These are phyloP conservation scores for Acer campestre DNA, from an alignment of 345 rosid species.

Conservation along the genomic window DNA sequence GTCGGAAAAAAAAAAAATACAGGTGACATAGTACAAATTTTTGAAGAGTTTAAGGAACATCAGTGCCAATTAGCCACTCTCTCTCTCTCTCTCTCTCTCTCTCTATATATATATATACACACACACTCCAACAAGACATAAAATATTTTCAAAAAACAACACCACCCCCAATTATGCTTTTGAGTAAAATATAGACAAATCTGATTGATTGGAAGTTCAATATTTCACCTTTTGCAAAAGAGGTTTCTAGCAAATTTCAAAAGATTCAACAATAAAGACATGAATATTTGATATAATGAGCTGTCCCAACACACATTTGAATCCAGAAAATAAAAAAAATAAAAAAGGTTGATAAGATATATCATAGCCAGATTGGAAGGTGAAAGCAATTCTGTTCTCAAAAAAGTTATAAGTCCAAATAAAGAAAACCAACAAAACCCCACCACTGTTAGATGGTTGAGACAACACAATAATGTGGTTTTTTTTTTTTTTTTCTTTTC, in stretches of 20 bases:
- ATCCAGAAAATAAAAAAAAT: background rate
- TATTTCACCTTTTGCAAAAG: background rate
- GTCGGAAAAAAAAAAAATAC: too few relatives aligned
- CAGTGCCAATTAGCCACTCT: too few relatives aligned
- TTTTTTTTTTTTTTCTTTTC: background rate
- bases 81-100: too few relatives aligned
- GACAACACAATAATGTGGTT: constrained; percentile 34
- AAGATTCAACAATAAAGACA: background rate
- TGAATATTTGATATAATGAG: background rate
- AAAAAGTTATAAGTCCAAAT: constrained; percentile 19
- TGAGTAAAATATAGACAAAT: too few relatives aligned
- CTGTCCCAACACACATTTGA: background rate
- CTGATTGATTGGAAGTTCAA: too few relatives aligned
- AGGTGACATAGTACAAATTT: too few relatives aligned
- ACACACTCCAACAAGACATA: too few relatives aligned
- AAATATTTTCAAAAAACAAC: background rate
- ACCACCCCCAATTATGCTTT: background rate
- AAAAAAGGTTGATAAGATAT: background rate
- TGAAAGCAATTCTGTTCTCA: constrained; percentile 20
- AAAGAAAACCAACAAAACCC: constrained; percentile 34
- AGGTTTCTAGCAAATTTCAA: background rate
- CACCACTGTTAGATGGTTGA: constrained; percentile 32
- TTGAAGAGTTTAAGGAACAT: too few relatives aligned
- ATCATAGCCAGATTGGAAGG: constrained; percentile 10
- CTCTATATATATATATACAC: too few relatives aligned